Percentiles rank a stretch among this genome's conserved stretches.
phyloP scores from a whole-genome alignment of 495 filamentous ascomycete genomes.

The Aspergillus bridgeri region DNA sequence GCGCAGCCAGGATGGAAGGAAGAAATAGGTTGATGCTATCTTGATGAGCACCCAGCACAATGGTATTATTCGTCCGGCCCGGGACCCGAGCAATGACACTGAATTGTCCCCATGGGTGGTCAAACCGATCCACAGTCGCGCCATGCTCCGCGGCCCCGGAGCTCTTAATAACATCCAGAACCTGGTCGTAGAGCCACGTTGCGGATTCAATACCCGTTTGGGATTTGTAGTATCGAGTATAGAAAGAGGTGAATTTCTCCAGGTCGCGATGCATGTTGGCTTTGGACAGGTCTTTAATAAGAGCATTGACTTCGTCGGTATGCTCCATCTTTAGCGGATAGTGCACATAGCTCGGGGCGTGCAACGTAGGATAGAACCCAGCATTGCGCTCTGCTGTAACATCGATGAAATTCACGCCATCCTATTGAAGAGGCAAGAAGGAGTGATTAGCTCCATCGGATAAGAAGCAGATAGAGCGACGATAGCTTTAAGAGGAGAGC shows the following conservation, averaged over 20 bases:
- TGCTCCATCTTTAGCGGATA: slow-evolving; percentile 69
- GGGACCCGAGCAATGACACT: slow-evolving; percentile 92
- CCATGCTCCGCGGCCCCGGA: slow-evolving; percentile 67
- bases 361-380: slow-evolving; percentile 30
- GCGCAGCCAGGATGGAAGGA: slow-evolving; percentile 74
- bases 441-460: slow-evolving; percentile 11
- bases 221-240: slow-evolving; percentile 91
- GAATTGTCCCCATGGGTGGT: slow-evolving; percentile 85
- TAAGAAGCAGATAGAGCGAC: background rate
- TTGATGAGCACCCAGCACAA: slow-evolving; percentile 73
- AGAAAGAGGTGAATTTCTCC: slow-evolving; percentile 71
- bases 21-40: slow-evolving; percentile 90
- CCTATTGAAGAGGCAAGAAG: slow-evolving; percentile 41
- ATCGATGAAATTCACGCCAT: slow-evolving; percentile 90
- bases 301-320: slow-evolving; percentile 60
- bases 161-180: slow-evolving; percentile 65
- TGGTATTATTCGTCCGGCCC: slow-evolving; percentile 77
- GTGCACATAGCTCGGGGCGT: slow-evolving; percentile 30
- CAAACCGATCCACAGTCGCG: slow-evolving; percentile 68
- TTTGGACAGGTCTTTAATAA: slow-evolving; percentile 68
- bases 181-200: slow-evolving; percentile 76
- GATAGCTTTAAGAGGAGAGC: background rate
- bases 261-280: slow-evolving; percentile 75
- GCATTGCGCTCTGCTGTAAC: slow-evolving; percentile 64
- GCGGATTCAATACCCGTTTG: slow-evolving; percentile 81